phyloP scores from a whole-genome alignment of 495 filamentous ascomycete genomes.

The Jackrogersella multiformis region DNA sequence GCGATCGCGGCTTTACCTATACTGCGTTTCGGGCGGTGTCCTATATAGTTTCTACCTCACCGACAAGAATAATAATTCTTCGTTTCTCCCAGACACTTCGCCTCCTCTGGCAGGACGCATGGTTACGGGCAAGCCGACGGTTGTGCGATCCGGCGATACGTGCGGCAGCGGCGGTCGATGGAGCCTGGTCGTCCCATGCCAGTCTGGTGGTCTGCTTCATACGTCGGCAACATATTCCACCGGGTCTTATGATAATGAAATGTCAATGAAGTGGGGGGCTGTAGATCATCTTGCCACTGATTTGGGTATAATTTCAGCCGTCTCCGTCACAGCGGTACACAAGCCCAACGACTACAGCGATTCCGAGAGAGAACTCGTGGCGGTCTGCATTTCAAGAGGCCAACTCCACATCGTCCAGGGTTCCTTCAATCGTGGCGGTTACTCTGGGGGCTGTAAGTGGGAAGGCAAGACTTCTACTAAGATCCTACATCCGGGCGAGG shows the following conservation, averaged over 20 bases:
- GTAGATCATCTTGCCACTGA: constrained; percentile 31
- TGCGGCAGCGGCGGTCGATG: not conserved
- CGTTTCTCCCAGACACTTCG: constrained; percentile 14
- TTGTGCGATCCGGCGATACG: not conserved
- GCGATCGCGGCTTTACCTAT: constrained; percentile 22
- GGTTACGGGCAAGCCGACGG: constrained; percentile 16
- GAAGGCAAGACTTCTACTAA: constrained; percentile 25
- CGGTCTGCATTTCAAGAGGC: constrained; percentile 20
- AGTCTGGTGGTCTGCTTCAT: constrained; percentile 37
- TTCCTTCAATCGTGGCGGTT: not conserved
- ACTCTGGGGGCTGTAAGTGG: constrained; percentile 13
- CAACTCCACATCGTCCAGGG: constrained; percentile 20
- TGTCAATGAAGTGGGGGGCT: constrained; percentile 9
- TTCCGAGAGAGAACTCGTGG: constrained; percentile 16
- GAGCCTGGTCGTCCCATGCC: constrained; percentile 35
- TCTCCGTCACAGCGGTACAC: constrained; percentile 18
- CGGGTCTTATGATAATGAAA: not conserved
- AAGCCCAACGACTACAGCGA: not conserved
- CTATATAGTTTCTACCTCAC: constrained; percentile 23
- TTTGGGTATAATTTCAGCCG: constrained; percentile 32
- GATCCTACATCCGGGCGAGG: constrained; percentile 37
- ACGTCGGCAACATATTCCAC: constrained; percentile 12
- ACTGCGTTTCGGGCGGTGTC: constrained; percentile 25
- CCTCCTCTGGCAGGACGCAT: constrained; percentile 12
- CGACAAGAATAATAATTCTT: constrained; percentile 14